Percentiles rank a stretch among this genome's conserved stretches.
These are phyloP conservation scores for Trametes polyzona DNA, from an alignment of 1,284 basidiomycete species.

Conservation along the genomic window DNA sequence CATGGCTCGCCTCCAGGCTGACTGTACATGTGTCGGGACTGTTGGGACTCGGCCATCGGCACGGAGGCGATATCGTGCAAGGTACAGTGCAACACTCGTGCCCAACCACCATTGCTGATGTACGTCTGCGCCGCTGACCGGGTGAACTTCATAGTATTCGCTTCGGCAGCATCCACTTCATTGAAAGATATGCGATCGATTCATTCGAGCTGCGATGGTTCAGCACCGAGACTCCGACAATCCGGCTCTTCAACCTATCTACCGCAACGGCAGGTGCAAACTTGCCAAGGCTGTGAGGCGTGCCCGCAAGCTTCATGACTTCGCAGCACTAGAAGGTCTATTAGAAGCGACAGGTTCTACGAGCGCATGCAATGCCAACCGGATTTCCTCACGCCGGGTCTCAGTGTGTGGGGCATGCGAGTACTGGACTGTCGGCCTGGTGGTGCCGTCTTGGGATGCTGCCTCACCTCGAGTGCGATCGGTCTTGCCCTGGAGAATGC, in stretches of 20 bases:
- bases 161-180: too few species aligned
- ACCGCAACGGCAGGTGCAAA: not conserved
- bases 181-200: too few species aligned
- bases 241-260: too few species aligned
- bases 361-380: constrained; percentile 5
- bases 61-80: too few species aligned
- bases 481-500: not conserved
- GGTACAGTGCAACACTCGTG: too few species aligned
- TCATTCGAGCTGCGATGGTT: too few species aligned
- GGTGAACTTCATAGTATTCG: too few species aligned
- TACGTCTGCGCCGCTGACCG: too few species aligned
- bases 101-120: too few species aligned
- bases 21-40: not conserved
- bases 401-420: not conserved
- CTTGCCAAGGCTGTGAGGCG: not conserved
- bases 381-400: constrained; percentile 7
- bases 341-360: not conserved
- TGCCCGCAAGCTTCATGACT: not conserved
- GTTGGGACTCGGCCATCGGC: too few species aligned
- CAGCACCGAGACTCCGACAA: too few species aligned
- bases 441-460: not conserved
- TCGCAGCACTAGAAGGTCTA: constrained; percentile 6
- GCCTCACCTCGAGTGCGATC: not conserved
- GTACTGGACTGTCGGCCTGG: not conserved
- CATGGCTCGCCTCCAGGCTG: not conserved